Conservation (phyloP, 306 rosid genomes). For the Morella rubra region DNA sequence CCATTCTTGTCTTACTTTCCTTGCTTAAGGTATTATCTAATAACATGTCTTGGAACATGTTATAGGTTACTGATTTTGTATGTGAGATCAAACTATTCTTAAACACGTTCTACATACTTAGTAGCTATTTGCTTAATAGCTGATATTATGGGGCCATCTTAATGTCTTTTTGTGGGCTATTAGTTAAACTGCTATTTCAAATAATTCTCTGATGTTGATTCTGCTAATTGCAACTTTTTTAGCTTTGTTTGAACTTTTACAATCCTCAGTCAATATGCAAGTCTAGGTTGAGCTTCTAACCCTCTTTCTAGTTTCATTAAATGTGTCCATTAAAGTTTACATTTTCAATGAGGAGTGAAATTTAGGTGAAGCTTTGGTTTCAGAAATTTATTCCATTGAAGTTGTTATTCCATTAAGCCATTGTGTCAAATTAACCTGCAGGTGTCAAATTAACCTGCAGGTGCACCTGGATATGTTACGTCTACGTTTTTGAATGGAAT, state of each 20-base stretch:
- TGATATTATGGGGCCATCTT: not conserved
- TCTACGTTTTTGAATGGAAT: slow-evolving; percentile 86
- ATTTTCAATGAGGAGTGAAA: too few species aligned
- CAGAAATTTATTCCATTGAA: not conserved
- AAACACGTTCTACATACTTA: not conserved
- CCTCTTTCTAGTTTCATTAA: too few species aligned
- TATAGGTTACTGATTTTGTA: not conserved
- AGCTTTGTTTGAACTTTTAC: not conserved
- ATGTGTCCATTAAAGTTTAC: too few species aligned
- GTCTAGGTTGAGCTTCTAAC: not conserved
- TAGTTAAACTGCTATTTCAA: not conserved
- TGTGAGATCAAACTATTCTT: not conserved
- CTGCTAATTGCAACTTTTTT: not conserved
- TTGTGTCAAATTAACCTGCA: slow-evolving; percentile 20
- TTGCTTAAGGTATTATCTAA: not conserved
- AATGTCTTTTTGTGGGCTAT: not conserved
- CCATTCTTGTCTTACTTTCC: not conserved
- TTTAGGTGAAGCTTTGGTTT: not conserved
- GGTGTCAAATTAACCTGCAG: slow-evolving; percentile 61
- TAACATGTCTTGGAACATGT: not conserved
- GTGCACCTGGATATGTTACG: slow-evolving; percentile 84
- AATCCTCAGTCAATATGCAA: not conserved
- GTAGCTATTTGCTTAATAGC: not conserved
- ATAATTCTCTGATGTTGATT: not conserved
- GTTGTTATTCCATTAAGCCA: not conserved